Evolutionary conservation across 1,139 yeast genomes (phyloP), one percentile per base, ranked within the genome.

Genomic region (Protomyces arabidopsidicola): DNA sequence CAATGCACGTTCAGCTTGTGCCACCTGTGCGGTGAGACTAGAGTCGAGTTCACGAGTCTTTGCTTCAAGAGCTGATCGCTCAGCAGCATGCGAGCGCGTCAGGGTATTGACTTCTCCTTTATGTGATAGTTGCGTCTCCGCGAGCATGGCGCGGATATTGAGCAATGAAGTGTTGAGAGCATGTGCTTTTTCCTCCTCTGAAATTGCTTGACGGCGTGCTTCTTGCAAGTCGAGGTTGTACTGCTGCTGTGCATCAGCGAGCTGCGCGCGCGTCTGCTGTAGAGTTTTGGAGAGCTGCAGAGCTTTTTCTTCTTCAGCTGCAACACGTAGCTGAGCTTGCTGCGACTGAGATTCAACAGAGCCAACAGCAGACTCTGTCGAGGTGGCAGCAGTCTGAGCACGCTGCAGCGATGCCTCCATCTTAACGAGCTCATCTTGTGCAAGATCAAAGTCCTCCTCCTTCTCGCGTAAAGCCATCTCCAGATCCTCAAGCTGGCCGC

Each of bases 401-500:
- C 31, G 38, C 8, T 22, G 14, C n/a, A 58, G 35, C 35, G 53
- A 42, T 18, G 52, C 35, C 9, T 20, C 39, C 34, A 45, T 16
- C 39, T 58, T 55, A 9, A 20, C 14, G n/a, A 53, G 24, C 56
- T 58, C 62, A 12, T 58, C 62, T 3, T 45, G n/a, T 8, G 35
- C 24, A 9, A 31, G 20, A 10, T 65, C 66, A 6, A 65, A 45
- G n/a, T 67, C 68, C 24, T 64, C 63, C 12, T 52, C 60, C 18
- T 58, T 56, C 27, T 58, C 45, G 18, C 59, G 54, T n/a, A 60
- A 48, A 31, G 64, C 65, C n/a, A 55, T 58, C 22, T 65, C 57
- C 51, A 66, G 39, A n/a, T 51, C 54, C 42, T 60, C 65, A 12
- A 45, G 16, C 45, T 64, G 62, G 14, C 52, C 67, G 36, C 66